Evolutionary conservation across 495 filamentous ascomycete genomes (phyloP), one percentile per base, ranked within the genome.

Genomic region (Annulohypoxylon stygium): DNA sequence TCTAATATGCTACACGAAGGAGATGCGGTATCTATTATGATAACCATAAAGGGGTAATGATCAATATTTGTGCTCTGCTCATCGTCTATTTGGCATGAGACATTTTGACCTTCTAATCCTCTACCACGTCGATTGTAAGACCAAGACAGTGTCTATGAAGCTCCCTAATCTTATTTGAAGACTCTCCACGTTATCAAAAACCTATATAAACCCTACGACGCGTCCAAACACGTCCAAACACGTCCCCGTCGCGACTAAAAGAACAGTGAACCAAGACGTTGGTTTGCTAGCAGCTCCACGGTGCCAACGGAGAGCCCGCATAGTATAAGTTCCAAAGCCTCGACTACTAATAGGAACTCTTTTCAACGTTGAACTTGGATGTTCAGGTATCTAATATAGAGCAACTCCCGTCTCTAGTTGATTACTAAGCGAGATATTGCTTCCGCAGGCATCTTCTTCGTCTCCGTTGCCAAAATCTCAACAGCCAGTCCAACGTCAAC

Each of bases 401-500:
- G 16, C 18, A 16, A 36, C 34, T 36, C 20, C 50, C 12, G 10
- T 2, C 10, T 4, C 23, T 11, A 53, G 48, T 11, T 12, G 26
- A 12, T 30, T 53, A 53, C 10, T 3, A 30, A 36, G 53, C 30
- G 11, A n/a, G 30, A 55, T 9, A 36, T 8, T 23, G 16, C 26
- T 53, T 26, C 48, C 9, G 12, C 4, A 18, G 23, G 2, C 6
- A 26, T 30, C 12, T 50, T 25, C 18, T 53, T 30, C 23, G 2
- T 25, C 20, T 23, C 20, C 12, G 23, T 53, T 30, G 23, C 48
- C 10, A 2, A 16, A 36, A n/a, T 0, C 7, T 60, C 63, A 45
- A 30, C 63, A 30, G n/a, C 60, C n/a, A 12, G 3, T 51, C 39
- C 18, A 36, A 41, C 43, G 43, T 61, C 53, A 69, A n/a, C 25